Conservation (phyloP, 371 early-diverging fungal genomes). For the Chytridium lagenaria region DNA sequence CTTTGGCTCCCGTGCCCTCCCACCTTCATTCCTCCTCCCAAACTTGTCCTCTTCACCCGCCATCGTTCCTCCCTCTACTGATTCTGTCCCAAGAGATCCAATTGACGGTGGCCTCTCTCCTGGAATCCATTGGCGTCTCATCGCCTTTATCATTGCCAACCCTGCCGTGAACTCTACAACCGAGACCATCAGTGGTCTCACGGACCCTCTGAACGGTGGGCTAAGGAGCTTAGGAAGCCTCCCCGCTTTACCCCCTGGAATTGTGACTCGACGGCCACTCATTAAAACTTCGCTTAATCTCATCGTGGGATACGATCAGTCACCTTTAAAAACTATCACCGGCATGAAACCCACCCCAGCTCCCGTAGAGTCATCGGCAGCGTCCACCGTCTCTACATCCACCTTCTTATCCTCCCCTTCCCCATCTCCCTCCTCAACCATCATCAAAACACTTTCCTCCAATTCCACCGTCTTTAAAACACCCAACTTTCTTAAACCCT, state of each 20-base stretch:
- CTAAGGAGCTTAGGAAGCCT: neutral
- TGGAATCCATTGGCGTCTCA: conserved; percentile 6
- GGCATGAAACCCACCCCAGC: no score
- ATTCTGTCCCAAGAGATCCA: neutral
- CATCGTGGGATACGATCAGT: conserved; percentile 1
- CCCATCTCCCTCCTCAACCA: neutral
- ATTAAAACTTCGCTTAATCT: conserved; percentile 1
- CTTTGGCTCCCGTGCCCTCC: neutral
- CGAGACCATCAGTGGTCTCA: neutral
- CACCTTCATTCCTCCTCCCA: conserved; percentile 14
- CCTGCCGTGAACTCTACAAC: neutral
- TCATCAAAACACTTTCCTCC: neutral
- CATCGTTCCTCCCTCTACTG: conserved; percentile 5
- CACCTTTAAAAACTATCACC: neutral
- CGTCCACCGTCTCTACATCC: neutral
- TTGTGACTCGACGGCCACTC: neutral
- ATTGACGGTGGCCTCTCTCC: conserved; percentile 12
- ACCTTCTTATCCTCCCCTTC: neutral
- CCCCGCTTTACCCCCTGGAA: neutral
- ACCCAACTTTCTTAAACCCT: neutral
- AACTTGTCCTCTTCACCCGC: neutral
- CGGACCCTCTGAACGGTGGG: neutral
- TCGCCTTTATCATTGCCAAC: neutral
- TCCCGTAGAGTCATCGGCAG: no score
- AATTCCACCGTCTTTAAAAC: neutral